Evolutionary conservation across 2,329 filamentous ascomycete species (phyloP).

Genomic region (Elsinoe australis): DNA sequence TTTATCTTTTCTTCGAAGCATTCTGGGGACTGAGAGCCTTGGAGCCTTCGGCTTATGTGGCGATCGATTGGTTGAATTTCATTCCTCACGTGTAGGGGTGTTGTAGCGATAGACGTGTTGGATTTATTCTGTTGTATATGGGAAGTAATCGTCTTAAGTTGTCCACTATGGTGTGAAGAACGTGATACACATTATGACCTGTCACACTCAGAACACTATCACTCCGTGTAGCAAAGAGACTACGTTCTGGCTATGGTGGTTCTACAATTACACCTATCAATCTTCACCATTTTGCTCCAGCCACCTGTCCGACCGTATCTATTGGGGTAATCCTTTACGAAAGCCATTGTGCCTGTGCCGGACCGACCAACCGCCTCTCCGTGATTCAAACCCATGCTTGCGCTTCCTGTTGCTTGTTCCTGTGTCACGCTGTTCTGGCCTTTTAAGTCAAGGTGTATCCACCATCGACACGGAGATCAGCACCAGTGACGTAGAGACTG

Average conservation of each 20-base stretch:
- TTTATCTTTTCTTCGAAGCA: neutral
- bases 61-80: constrained; percentile 5
- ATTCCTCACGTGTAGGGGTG: neutral
- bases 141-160: too few relatives aligned
- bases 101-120: too few relatives aligned
- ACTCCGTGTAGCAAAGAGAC: too few relatives aligned
- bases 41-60: neutral
- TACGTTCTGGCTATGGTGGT: neutral
- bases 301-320: neutral
- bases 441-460: constrained; percentile 36
- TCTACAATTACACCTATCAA: too few relatives aligned
- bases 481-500: constrained; percentile 58
- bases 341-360: neutral
- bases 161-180: too few relatives aligned
- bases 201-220: too few relatives aligned
- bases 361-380: neutral
- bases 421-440: neutral
- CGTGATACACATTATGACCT: too few relatives aligned
- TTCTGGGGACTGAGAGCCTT: neutral
- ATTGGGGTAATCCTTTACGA: constrained; percentile 4
- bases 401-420: constrained; percentile 1
- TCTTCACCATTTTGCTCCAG: too few relatives aligned
- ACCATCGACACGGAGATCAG: constrained; percentile 38
- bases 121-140: too few relatives aligned
- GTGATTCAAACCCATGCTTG: neutral